These are phyloP conservation scores for Fistulinella prunicolor DNA, from an alignment of 768 basidiomycete genomes.

Conservation along the genomic window DNA sequence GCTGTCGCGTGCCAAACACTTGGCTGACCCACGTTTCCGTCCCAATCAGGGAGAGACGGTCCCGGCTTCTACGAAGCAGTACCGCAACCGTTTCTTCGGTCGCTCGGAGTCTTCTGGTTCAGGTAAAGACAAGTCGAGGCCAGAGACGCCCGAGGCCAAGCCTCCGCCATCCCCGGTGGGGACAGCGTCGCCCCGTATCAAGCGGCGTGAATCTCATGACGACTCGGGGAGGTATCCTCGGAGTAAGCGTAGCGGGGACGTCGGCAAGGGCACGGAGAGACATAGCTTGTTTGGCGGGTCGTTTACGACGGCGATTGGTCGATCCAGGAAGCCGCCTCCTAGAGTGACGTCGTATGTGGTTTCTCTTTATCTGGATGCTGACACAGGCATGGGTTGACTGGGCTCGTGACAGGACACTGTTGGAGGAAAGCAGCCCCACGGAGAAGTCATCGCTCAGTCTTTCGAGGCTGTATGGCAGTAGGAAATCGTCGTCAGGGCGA, in stretches of 20 bases:
- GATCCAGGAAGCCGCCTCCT: constrained; percentile 78
- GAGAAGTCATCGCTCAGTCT: constrained; percentile 52
- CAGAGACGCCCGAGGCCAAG: constrained; percentile 27
- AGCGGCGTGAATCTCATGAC: constrained; percentile 24
- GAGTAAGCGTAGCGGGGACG: constrained; percentile 51
- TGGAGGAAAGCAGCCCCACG: constrained; percentile 33
- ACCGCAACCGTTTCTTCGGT: constrained; percentile 61
- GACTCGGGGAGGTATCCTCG: constrained; percentile 39
- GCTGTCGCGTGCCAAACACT: not conserved
- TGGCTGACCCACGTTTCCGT: not conserved
- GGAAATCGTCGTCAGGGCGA: constrained; percentile 42
- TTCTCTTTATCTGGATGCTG: not conserved
- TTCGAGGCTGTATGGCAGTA: constrained; percentile 44
- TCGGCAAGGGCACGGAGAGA: constrained; percentile 47
- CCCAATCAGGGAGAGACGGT: constrained; percentile 48
- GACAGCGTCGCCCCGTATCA: constrained; percentile 18
- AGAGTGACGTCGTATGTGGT: constrained; percentile 58
- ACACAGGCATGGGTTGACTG: not conserved
- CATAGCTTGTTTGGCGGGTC: constrained; percentile 79
- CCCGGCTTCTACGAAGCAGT: constrained; percentile 32
- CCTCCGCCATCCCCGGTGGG: constrained; percentile 22
- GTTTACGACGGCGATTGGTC: constrained; percentile 59
- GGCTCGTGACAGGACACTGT: constrained; percentile 22
- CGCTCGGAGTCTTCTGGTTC: constrained; percentile 36
- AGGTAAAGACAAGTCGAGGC: constrained; percentile 36